phyloP scores from a whole-genome alignment of 1,284 basidiomycete species.

The Earliella scabrosa region DNA sequence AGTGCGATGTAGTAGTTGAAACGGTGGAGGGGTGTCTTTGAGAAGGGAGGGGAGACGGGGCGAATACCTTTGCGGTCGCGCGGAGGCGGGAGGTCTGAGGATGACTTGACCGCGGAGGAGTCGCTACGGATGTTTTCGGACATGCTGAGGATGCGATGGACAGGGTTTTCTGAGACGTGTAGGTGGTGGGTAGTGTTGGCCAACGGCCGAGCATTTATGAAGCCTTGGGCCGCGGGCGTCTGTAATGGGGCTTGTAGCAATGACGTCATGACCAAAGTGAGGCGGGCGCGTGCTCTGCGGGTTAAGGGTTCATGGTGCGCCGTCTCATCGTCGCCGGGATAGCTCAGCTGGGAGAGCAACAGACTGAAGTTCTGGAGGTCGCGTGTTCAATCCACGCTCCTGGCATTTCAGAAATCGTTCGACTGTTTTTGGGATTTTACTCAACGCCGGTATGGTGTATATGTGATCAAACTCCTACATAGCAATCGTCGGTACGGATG shows the following conservation, averaged over 20 bases:
- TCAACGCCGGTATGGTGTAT: no score
- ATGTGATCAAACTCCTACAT: no score
- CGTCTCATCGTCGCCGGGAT: conserved; percentile 50
- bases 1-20: conserved; percentile 56
- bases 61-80: conserved; percentile 36
- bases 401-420: conserved; percentile 46
- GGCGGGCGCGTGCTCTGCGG: no score
- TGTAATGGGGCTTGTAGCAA: no score
- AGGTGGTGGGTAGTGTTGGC: no score
- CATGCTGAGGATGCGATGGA: conserved; percentile 16
- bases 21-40: conserved; percentile 35
- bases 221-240: no score
- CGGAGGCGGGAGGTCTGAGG: conserved; percentile 36
- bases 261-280: no score
- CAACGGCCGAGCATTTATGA: no score
- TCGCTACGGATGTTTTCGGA: conserved; percentile 22
- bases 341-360: conserved; percentile 84
- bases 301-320: no score
- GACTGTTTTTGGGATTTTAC: no score
- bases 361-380: conserved; percentile 79
- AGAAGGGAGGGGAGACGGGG: conserved; percentile 39
- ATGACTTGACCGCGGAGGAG: conserved; percentile 22
- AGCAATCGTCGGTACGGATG: no score
- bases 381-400: conserved; percentile 70
- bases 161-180: background rate